A percentile compares a stretch with the other conserved stretches of the same genome.
These are phyloP conservation scores for Ceratobasidium sp. DNA, from an alignment of 1,284 basidiomycete genomes.

Conservation along the genomic window DNA sequence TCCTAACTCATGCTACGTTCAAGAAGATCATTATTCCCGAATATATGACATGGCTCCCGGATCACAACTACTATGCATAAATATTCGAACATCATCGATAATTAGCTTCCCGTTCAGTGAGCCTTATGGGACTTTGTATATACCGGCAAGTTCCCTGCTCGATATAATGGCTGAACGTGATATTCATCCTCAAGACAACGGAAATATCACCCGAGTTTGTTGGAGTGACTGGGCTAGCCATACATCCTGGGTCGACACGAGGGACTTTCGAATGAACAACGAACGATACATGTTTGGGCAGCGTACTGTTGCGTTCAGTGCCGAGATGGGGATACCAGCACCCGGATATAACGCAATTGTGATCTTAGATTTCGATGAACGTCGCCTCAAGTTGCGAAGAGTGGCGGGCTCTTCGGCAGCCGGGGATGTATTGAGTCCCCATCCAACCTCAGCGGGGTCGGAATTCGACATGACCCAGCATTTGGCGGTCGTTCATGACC, in stretches of 20 bases:
- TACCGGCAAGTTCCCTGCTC: not conserved
- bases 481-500: not conserved
- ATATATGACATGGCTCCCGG: slow-evolving; percentile 6
- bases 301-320: not conserved
- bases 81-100: not conserved
- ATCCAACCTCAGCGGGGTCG: not conserved
- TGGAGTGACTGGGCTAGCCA: not conserved
- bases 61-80: slow-evolving; percentile 7
- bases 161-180: not conserved
- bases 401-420: not conserved
- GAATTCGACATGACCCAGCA: not conserved
- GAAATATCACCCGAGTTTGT: not conserved
- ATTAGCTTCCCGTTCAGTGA: not conserved
- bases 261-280: not conserved
- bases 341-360: not conserved
- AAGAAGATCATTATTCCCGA: not conserved
- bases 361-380: slow-evolving; percentile 3
- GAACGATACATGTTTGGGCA: slow-evolving; percentile 17
- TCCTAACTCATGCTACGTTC: not conserved
- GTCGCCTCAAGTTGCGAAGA: not conserved
- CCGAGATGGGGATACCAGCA: not conserved
- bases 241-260: slow-evolving; percentile 17
- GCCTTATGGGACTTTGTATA: not conserved
- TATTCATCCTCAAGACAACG: not conserved
- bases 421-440: not conserved